Base-by-base conservation (phyloP, 2,329 filamentous ascomycete genomes). In the Grosmannia huntii region DNA sequence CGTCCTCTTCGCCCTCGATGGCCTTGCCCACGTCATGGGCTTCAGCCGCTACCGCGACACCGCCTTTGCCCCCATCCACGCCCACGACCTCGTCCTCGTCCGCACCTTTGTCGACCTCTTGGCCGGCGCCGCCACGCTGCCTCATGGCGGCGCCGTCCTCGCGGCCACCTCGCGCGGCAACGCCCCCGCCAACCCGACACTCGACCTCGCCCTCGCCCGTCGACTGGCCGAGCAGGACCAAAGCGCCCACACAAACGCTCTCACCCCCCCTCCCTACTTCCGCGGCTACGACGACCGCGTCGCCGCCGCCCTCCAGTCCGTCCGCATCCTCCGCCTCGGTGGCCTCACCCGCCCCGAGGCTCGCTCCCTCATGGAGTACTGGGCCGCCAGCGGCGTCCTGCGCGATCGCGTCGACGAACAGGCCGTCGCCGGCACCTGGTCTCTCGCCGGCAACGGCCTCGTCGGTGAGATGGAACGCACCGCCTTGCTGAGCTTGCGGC, bases 281-380 rank as follows among this genome's bases (percentile, higher is more conserved):
- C 72, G 72, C 65, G 73, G 71, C 61, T 86, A 83, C 69, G 82
- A 86, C 65, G 69, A 75, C 57, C 76, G 81, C 48, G 76, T 80
- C 50, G 79, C 81, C 62, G 75, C 76, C 25, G 73, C 72, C 1
- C 71, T 86, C 56, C 70, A 75, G 62, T 74, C 75, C 51, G 74
- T 78, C 48, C 69, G 73, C 60, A 73, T 83, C 2, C 63, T 84
- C 57, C 77, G 80, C 23, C 68, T 96, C 23, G 77, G 80, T 49
- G 87, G 89, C 10, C 66, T 96, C 64, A 85, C 76, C 65, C 88
- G 85, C 71, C 73, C 78, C 2, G 92, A 97, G 73, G 84, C 89
- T 12, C 81, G 86, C 60, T 79, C 83, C 0, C 76, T 95, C 65
- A 86, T 97, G 83, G 90, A 96, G 75, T 97, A 96, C 74, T 97